Conservation (phyloP, 2,329 filamentous ascomycete species). For the Exutisphaerella laricina region DNA sequence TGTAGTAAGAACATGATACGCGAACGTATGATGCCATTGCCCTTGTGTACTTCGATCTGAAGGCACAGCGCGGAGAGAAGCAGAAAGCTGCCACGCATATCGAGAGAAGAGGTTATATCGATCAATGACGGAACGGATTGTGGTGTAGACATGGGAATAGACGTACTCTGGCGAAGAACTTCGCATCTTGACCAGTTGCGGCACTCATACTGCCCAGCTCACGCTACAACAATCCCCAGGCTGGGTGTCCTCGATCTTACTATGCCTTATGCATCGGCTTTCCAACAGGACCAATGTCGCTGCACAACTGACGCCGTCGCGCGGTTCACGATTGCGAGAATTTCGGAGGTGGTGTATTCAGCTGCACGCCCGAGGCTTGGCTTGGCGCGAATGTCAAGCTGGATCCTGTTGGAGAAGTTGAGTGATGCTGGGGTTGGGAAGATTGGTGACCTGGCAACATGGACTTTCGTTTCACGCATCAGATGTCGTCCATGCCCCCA, state of each 20-base stretch:
- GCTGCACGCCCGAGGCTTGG: neutral
- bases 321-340: slow-evolving; percentile 6
- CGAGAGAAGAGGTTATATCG: neutral
- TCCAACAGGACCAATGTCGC: slow-evolving; percentile 2
- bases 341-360: slow-evolving; percentile 1
- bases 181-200: slow-evolving; percentile 83
- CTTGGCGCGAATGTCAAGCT: no score
- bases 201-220: slow-evolving; percentile 45
- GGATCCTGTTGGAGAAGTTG: no score
- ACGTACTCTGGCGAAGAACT: slow-evolving; percentile 96
- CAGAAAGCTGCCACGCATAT: neutral
- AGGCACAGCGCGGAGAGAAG: neutral
- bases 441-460: no score
- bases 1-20: slow-evolving; percentile 36
- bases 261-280: slow-evolving; percentile 6
- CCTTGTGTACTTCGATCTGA: no score
- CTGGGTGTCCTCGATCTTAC: neutral
- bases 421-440: no score
- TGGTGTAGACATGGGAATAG: neutral
- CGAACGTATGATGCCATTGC: neutral
- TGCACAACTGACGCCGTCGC: slow-evolving; percentile 1
- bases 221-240: neutral
- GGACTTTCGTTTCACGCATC: no score
- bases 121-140: neutral
- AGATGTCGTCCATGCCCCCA: no score